These are phyloP conservation scores for Trypanosoma grayi DNA, from an alignment of 208 protist species.

Conservation along the genomic window DNA sequence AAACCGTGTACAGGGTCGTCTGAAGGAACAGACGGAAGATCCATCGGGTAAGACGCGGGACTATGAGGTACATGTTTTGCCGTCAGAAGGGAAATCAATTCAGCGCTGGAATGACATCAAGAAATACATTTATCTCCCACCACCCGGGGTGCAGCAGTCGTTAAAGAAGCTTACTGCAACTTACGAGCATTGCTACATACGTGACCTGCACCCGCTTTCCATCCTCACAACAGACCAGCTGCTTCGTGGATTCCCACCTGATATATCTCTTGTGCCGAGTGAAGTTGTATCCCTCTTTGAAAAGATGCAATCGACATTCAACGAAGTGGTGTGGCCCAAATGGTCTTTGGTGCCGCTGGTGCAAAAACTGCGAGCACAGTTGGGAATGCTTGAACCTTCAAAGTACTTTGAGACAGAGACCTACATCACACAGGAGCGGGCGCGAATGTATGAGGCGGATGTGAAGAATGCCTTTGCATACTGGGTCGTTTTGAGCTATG, in stretches of 20 bases:
- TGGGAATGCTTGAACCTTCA: constrained; percentile 58
- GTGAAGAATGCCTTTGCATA: constrained; percentile 81
- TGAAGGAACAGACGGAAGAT: constrained; percentile 35
- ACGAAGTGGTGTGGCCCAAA: constrained; percentile 31
- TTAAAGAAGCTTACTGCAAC: constrained; percentile 71
- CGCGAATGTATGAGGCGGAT: constrained; percentile 81
- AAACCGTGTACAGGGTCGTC: constrained; percentile 67
- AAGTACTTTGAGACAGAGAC: constrained; percentile 76
- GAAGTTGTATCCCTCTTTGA: constrained; percentile 86
- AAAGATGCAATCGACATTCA: constrained; percentile 58
- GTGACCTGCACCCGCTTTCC: constrained; percentile 85
- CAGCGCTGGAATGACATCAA: constrained; percentile 92
- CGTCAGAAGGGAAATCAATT: constrained; percentile 55
- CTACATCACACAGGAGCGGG: constrained; percentile 83
- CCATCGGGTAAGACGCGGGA: constrained; percentile 36
- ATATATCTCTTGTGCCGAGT: constrained; percentile 85
- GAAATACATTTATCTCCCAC: constrained; percentile 87
- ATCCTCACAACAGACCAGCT: constrained; percentile 84
- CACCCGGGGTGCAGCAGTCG: constrained; percentile 37
- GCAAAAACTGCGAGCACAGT: constrained; percentile 37
- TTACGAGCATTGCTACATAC: constrained; percentile 61
- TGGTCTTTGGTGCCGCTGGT: constrained; percentile 50
- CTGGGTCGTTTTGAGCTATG: constrained; percentile 68
- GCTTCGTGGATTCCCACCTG: constrained; percentile 77
- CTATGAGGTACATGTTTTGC: constrained; percentile 79